phyloP scores from a whole-genome alignment of 164 flowering plant species.

The Tetracentron sinense region DNA sequence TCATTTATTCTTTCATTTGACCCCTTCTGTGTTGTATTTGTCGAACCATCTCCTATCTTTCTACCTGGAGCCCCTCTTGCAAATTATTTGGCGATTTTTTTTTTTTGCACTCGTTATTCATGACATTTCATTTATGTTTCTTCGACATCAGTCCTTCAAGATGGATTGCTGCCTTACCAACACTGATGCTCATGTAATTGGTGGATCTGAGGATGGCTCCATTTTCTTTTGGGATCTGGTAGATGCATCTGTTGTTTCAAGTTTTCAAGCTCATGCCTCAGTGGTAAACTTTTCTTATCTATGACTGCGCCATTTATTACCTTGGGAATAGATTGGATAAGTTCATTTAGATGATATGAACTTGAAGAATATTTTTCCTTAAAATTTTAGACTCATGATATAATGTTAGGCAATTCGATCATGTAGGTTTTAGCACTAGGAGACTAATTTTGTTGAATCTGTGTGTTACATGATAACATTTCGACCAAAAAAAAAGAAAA shows the following conservation, averaged over 20 bases:
- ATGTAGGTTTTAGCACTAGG: too few relatives aligned
- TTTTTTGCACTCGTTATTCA: neutral
- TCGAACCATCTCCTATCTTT: neutral
- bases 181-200: constrained; percentile 78
- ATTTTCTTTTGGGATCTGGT: constrained; percentile 96
- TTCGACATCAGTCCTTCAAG: constrained; percentile 69
- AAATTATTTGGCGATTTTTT: neutral
- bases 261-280: constrained; percentile 77
- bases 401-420: too few relatives aligned
- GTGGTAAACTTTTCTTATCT: constrained; percentile 51
- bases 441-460: too few relatives aligned
- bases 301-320: neutral
- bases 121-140: constrained; percentile 7
- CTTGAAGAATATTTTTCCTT: too few relatives aligned
- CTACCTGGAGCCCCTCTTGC: neutral
- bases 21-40: too few relatives aligned
- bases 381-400: too few relatives aligned
- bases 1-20: neutral
- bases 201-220: constrained; percentile 94
- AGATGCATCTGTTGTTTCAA: constrained; percentile 80
- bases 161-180: constrained; percentile 94
- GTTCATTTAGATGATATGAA: too few relatives aligned
- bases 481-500: too few relatives aligned
- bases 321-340: too few relatives aligned
- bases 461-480: too few relatives aligned